Evolutionary conservation across 768 basidiomycete species (phyloP), one percentile per base, ranked within the genome.

Genomic region (Lactarius indigo): DNA sequence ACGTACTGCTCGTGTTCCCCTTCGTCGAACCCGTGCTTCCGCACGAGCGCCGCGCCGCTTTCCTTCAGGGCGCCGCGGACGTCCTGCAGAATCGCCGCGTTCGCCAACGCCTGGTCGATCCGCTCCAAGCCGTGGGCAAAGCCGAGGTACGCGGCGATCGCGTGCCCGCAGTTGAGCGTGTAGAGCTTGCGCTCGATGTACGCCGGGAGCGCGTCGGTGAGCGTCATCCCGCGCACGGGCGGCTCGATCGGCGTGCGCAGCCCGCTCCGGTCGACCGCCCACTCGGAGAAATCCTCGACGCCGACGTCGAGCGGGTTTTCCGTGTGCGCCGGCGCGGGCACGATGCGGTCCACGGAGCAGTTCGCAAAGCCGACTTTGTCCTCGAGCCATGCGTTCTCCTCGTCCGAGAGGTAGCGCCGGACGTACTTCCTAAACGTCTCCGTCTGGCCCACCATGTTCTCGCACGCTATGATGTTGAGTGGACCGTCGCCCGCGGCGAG

Each of bases 121-220:
- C 76, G 77, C 42, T 35, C 39, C 31, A 74, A 67, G 28, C 73
- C 72, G 44, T 75, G 69, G 50, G 78, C 69, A 68, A 74, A 73
- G 20, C 79, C 79, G 50, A 80, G 77, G 70, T 79, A 80, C 7
- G 78, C 79, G 31, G 73, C 69, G 61, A 76, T 76, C 6, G 78
- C 78, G 69, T 80, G 79, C 4, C 79, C 79, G 57, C 76, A 76
- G 69, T 80, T 80, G 57, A 80, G 76, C 37, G 79, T 79, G 73
- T 77, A 80, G 56, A 80, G 77, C 69, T 80, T 80, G 66, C 79
- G 76, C 69, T 80, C 78, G 69, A 79, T 74, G 69, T 78, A 80
- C 50, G 75, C 73, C 18, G 71, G 57, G 35, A 80, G 76, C 68
- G 76, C 66, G 47, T 73, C 65, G 26, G 74, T 74, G 58, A 78